Evolutionary conservation across 345 rosid genomes (phyloP), one percentile per base, ranked within the genome.

Genomic region (Combretum micranthum): DNA sequence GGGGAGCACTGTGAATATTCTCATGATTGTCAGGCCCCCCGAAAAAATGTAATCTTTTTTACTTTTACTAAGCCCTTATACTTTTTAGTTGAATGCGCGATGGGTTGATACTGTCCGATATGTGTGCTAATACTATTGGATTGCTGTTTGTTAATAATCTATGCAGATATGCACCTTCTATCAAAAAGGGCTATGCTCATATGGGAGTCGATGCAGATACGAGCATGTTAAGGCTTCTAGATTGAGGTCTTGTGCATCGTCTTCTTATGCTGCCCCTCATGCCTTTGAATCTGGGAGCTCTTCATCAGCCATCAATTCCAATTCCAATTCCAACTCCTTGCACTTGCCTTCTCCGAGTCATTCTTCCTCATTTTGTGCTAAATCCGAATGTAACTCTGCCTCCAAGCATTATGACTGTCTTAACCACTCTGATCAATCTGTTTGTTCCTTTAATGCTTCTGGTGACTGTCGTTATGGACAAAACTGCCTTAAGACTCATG

Each of bases 1-100:
- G 97, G 97, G 57, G 92, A 82, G 59, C 86, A 87, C 66, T 93
- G 99, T 57, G 97, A 87, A 64, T 93, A 72, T 73, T 87, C 94
- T 14, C 99, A 93, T 75, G 92, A 85, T 63, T 75, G 82, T 79
- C 87, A 75, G 53, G 81, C 78, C 59, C 77, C 86, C 2, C 20
- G 83, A 0, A 78, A 78, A 65, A 86, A 83, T 74, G 99, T 93
- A 80, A 68, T 57, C 25, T 45, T 11, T 25, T 54, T 50, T 50
- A 2, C 12, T 52, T 61, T 48, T 43, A 17, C 26, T 3, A 32
- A 13, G 20, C 1, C 37, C 21, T 50, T 26, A 47, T 50, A 32
- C 5, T 53, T 52, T 3, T n/a, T 57, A 13, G 53, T 42, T 46
- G 20, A 19, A 45, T 13, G 45, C 18, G 3, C 20, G 43, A 44